These are phyloP conservation scores for Berkeleyomyces basicola DNA, from an alignment of 2,329 filamentous ascomycete genomes.

Conservation along the genomic window DNA sequence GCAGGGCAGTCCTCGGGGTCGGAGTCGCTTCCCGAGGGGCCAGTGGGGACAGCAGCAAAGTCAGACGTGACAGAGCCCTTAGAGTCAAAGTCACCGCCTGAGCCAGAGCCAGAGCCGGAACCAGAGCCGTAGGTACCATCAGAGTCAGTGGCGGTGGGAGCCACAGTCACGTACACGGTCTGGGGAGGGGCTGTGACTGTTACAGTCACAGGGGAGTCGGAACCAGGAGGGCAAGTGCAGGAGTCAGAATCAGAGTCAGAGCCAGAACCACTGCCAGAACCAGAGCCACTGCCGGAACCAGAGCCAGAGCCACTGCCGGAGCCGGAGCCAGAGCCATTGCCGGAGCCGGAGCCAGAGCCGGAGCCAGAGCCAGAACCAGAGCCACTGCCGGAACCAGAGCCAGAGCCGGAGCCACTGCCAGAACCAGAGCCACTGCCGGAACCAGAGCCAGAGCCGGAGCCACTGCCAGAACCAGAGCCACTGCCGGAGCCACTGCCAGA, in stretches of 20 bases:
- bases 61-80: constrained; percentile 5
- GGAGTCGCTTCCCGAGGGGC: constrained; percentile 2
- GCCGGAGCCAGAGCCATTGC: constrained; percentile 12
- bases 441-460: constrained; percentile 17
- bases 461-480: constrained; percentile 15
- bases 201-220: constrained; percentile 5
- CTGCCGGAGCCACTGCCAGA: constrained; percentile 15
- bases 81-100: constrained; percentile 6
- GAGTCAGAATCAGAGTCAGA: constrained; percentile 16
- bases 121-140: constrained; percentile 17
- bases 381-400: constrained; percentile 14
- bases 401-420: constrained; percentile 16
- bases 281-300: constrained; percentile 8
- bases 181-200: constrained; percentile 16
- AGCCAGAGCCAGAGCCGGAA: constrained; percentile 11
- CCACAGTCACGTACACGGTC: constrained; percentile 18
- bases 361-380: constrained; percentile 16
- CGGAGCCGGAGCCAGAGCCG: constrained; percentile 2
- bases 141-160: constrained; percentile 14
- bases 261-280: neutral
- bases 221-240: constrained; percentile 18
- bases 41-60: constrained; percentile 9
- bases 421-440: constrained; percentile 15
- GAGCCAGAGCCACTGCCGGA: constrained; percentile 21
- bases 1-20: constrained; percentile 8